Base-by-base conservation (phyloP, 2,329 filamentous ascomycete genomes). In the Neofusicoccum sp. region DNA sequence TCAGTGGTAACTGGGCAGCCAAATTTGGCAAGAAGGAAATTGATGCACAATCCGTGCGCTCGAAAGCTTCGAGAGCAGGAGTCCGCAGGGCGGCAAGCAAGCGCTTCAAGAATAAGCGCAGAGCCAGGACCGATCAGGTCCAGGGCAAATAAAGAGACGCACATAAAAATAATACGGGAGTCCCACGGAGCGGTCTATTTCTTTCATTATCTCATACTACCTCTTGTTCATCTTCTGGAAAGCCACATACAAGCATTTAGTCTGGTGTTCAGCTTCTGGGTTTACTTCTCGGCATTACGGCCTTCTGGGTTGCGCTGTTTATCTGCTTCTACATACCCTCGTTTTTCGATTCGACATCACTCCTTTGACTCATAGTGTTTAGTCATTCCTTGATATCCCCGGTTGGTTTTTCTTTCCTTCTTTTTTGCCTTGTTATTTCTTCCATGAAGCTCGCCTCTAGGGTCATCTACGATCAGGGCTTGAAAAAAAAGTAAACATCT, bases 1-100 rank as follows among this genome's bases (percentile, higher is more conserved):
- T 65, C 45, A 65, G 52, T 11, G 60, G 60, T 41, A 58, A 47
- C 39, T 56, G 61, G 61, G 61, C 49, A 39, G 39, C 54, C 6
- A 58, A 58, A 41, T 48, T 61, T 22, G 44, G 36, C 34, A 50
- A 50, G 34, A 61, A 50, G 22, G 56, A 48, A 14, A 22, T 43
- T 31, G 56, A 61, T 34, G 45, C 44, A 5, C 54, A 58, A 36
- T 58, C 54, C 1, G 39, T 58, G 29, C 54, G 54, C 9, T 58
- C 54, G 9, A 58, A 47, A 33, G n/a, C 49, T 22, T 22, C 22
- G 22, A 22, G 22, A 6, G 49, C 28, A 37, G 43, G 49, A 29
- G 61, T 63, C 39, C 49, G 61, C 31, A 45, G 50, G 43, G 61
- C 36, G 49, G 49, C 61, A 28, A 56, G 49, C 28, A 63, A 43